phyloP scores from a whole-genome alignment of 1,284 basidiomycete species.

The Irpex sp. region DNA sequence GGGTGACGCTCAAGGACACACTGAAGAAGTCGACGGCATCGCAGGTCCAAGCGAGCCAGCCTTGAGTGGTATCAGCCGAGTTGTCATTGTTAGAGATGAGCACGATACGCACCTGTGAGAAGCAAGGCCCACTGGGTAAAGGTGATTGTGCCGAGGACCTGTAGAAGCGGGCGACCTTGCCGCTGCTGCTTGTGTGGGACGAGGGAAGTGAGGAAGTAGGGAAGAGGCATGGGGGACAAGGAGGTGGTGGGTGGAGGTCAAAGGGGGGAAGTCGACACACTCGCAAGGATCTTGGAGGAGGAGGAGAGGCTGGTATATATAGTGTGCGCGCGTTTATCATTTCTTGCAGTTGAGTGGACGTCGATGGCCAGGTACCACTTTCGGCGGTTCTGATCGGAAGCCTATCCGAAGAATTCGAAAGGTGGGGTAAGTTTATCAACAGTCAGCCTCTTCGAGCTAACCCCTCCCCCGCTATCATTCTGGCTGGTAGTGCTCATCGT shows the following conservation, averaged over 20 bases:
- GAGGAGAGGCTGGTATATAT: background rate
- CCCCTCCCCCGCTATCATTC: background rate
- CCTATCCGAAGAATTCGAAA: background rate
- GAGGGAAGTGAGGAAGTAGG: conserved; percentile 28
- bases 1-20: conserved; percentile 69
- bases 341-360: background rate
- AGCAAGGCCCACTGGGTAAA: conserved; percentile 48
- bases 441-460: too few species aligned
- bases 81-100: background rate
- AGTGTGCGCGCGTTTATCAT: background rate
- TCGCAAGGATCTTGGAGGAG: background rate
- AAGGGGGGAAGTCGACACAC: background rate
- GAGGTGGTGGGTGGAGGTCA: background rate
- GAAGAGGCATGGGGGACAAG: conserved; percentile 22
- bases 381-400: conserved; percentile 1
- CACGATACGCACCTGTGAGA: conserved; percentile 34
- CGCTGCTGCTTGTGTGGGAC: conserved; percentile 38
- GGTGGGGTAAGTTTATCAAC: background rate
- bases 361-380: background rate
- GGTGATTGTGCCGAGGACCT: conserved; percentile 34
- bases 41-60: conserved; percentile 79
- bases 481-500: background rate
- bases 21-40: conserved; percentile 85
- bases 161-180: conserved; percentile 30
- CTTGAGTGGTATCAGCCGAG: conserved; percentile 1